phyloP scores from a whole-genome alignment of 192 early-diverging fungal genomes.

The Backusella westeae region DNA sequence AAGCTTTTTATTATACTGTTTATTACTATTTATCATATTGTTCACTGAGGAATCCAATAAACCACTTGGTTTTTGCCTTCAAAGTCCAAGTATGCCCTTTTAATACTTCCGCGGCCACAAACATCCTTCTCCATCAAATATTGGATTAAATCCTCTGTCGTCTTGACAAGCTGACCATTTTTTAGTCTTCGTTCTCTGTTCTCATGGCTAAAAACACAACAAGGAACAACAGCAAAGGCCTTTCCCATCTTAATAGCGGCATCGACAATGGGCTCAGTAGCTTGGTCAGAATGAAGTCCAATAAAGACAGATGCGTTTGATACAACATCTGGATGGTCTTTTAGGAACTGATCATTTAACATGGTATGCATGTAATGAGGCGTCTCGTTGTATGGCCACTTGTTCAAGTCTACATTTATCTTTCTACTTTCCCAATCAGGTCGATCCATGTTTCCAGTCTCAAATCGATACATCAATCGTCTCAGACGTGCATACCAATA shows the following conservation, averaged over 20 bases:
- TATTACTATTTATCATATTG: not conserved
- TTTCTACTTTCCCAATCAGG: conserved; percentile 24
- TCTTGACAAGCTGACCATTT: conserved; percentile 34
- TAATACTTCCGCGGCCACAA: not conserved
- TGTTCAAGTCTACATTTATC: not conserved
- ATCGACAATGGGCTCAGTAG: conserved; percentile 59
- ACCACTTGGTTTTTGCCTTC: conserved; percentile 37
- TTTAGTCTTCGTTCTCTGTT: conserved; percentile 42
- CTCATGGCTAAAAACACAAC: conserved; percentile 57
- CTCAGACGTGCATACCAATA: conserved; percentile 35
- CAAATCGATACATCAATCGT: conserved; percentile 23
- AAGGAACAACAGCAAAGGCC: conserved; percentile 58
- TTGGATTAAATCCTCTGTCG: conserved; percentile 43
- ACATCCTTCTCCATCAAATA: conserved; percentile 43
- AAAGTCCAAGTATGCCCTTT: conserved; percentile 31
- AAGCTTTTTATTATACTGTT: not conserved
- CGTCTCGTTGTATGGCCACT: conserved; percentile 20
- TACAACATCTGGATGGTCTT: conserved; percentile 24
- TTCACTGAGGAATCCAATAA: conserved; percentile 24
- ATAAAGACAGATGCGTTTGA: conserved; percentile 43
- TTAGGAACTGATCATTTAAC: conserved; percentile 38
- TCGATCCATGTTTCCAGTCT: not conserved
- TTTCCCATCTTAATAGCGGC: conserved; percentile 40
- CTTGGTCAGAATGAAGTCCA: conserved; percentile 59
- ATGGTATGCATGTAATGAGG: conserved; percentile 20